These are phyloP conservation scores for Lasiosphaeriaceae sp. DNA, from an alignment of 495 filamentous ascomycete species.

Conservation along the genomic window DNA sequence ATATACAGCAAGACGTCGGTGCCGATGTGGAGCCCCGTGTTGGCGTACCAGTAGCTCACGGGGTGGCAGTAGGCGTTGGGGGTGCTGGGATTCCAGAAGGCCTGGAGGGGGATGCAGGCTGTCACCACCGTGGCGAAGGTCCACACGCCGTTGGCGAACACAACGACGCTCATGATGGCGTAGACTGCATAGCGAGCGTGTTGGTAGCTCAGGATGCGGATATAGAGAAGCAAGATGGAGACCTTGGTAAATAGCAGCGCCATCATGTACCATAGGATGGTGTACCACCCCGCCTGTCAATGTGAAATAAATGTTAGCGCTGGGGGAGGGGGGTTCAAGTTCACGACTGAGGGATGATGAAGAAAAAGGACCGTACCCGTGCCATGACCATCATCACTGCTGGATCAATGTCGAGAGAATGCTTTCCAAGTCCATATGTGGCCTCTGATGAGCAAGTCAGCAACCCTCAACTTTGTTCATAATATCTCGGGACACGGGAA, in stretches of 20 bases:
- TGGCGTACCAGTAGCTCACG: conserved; percentile 15
- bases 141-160: conserved; percentile 19
- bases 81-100: conserved; percentile 13
- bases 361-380: conserved; percentile 7
- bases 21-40: conserved; percentile 24
- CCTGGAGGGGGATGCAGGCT: conserved; percentile 18
- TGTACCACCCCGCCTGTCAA: conserved; percentile 24
- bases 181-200: conserved; percentile 17
- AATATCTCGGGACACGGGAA: neutral
- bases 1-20: conserved; percentile 31
- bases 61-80: conserved; percentile 15
- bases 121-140: conserved; percentile 20
- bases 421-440: conserved; percentile 19
- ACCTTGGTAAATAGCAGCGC: conserved; percentile 27
- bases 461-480: too few relatives aligned
- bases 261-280: conserved; percentile 25
- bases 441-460: conserved; percentile 10
- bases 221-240: conserved; percentile 24
- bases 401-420: conserved; percentile 14
- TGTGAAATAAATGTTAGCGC: neutral
- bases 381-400: conserved; percentile 10
- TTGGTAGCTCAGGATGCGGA: conserved; percentile 24
- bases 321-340: neutral
- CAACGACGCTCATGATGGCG: conserved; percentile 13
- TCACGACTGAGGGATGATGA: too few relatives aligned